Conservation (phyloP, 805 yeast genomes). For the Lipomyces yamadae region DNA sequence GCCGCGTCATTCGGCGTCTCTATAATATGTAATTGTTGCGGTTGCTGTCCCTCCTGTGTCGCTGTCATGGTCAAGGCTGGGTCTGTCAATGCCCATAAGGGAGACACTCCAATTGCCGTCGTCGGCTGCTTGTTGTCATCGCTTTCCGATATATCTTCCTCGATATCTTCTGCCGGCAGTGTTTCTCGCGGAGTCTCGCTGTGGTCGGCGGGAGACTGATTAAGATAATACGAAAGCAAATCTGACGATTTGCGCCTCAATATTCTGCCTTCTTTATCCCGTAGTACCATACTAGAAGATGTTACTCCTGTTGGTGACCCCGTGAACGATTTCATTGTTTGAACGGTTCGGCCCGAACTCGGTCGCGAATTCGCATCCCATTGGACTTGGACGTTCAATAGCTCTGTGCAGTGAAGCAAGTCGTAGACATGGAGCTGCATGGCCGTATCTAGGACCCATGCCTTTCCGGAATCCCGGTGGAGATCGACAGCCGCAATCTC, state of each 20-base stretch:
- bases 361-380: not conserved
- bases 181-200: slow-evolving; percentile 3
- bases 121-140: slow-evolving; percentile 12
- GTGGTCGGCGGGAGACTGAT: slow-evolving; percentile 7
- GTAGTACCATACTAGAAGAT: not conserved
- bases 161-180: not conserved
- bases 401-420: slow-evolving; percentile 26
- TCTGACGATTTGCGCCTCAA: slow-evolving; percentile 19
- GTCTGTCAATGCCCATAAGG: slow-evolving; percentile 32
- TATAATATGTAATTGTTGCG: not conserved
- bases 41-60: not conserved
- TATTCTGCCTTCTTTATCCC: not conserved
- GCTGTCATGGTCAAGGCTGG: slow-evolving; percentile 8
- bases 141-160: not conserved
- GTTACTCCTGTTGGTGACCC: not conserved
- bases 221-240: slow-evolving; percentile 28
- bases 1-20: not conserved
- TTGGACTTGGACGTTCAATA: slow-evolving; percentile 5
- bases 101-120: slow-evolving; percentile 35
- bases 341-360: not conserved
- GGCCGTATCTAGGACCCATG: slow-evolving; percentile 32
- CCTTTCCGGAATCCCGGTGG: slow-evolving; percentile 32
- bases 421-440: slow-evolving; percentile 32
- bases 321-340: not conserved
- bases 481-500: slow-evolving; percentile 26